These are phyloP conservation scores for Beauveria brongniartii DNA, from an alignment of 2,329 filamentous ascomycete species.

Conservation along the genomic window DNA sequence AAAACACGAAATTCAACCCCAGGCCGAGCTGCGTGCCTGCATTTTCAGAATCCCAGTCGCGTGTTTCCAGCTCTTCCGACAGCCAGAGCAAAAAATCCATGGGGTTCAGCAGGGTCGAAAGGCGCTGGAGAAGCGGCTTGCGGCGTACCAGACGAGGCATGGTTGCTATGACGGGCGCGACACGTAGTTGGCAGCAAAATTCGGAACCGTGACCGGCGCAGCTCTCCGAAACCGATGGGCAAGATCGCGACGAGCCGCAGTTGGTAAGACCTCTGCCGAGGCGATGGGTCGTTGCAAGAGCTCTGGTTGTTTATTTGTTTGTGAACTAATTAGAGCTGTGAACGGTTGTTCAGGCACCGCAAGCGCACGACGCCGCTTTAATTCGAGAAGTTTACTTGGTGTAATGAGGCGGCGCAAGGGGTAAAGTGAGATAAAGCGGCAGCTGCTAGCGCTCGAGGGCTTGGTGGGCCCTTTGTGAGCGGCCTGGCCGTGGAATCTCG, in stretches of 20 bases:
- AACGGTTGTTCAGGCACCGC: slow-evolving; percentile 6
- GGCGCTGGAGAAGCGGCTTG: slow-evolving; percentile 69
- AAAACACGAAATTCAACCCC: slow-evolving; percentile 67
- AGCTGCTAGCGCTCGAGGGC: not conserved
- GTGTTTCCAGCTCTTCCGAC: slow-evolving; percentile 85
- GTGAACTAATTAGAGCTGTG: not conserved
- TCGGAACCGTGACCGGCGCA: not conserved
- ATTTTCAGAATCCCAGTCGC: slow-evolving; percentile 78
- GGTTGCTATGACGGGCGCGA: slow-evolving; percentile 20
- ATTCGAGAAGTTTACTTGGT: not conserved
- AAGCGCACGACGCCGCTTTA: not conserved
- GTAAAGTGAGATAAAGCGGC: not conserved
- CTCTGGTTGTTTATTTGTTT: slow-evolving; percentile 9
- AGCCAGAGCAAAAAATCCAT: slow-evolving; percentile 86
- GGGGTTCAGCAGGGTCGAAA: slow-evolving; percentile 73
- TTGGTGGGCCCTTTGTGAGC: slow-evolving; percentile 1
- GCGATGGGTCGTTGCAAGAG: not conserved
- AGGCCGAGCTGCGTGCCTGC: slow-evolving; percentile 71
- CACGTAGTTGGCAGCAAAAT: not conserved
- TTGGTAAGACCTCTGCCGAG: not conserved
- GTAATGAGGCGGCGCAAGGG: not conserved
- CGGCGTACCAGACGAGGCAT: slow-evolving; percentile 76
- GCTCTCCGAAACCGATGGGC: not conserved
- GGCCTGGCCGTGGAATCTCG: not conserved
- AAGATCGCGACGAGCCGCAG: not conserved